These are phyloP conservation scores for Metroxylon sagu DNA, from an alignment of 176 grass and related monocot genomes.

Conservation along the genomic window DNA sequence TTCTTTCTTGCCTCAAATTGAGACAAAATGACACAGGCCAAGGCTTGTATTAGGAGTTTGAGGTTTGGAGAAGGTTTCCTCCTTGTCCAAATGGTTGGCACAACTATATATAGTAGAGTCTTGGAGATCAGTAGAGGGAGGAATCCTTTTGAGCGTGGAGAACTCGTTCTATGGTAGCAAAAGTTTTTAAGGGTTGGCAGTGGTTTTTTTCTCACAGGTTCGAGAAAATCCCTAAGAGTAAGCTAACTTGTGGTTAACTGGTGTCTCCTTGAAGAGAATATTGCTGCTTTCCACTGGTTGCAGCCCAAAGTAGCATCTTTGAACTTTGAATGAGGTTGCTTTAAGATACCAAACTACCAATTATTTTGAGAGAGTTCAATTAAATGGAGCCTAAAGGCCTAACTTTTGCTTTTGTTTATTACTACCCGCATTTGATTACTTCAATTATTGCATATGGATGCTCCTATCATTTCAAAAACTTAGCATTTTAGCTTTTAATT, in stretches of 20 bases:
- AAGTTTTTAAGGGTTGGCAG: not conserved
- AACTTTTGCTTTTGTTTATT: no score
- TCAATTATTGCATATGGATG: no score
- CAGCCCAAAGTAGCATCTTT: conserved; percentile 46
- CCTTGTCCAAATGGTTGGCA: no score
- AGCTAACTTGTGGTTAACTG: conserved; percentile 15
- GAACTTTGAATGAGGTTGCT: conserved; percentile 65
- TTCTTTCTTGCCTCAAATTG: no score
- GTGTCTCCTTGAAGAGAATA: conserved; percentile 34
- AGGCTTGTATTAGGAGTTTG: no score
- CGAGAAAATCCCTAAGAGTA: not conserved
- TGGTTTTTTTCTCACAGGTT: conserved; percentile 20
- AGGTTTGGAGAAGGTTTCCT: no score
- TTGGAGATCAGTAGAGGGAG: not conserved
- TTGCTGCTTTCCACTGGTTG: conserved; percentile 20
- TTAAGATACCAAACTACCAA: conserved; percentile 41
- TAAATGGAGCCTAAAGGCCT: conserved; percentile 9
- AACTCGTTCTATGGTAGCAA: not conserved
- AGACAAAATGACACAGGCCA: no score
- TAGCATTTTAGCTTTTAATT: no score
- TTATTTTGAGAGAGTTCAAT: conserved; percentile 16
- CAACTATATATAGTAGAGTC: no score
- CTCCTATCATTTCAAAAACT: no score
- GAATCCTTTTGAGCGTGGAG: conserved; percentile 3
- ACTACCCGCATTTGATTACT: no score